A percentile compares a stretch with the other conserved stretches of the same genome.
phyloP scores from a whole-genome alignment of 1,139 yeast species.

The Suhomyces kunorum region DNA sequence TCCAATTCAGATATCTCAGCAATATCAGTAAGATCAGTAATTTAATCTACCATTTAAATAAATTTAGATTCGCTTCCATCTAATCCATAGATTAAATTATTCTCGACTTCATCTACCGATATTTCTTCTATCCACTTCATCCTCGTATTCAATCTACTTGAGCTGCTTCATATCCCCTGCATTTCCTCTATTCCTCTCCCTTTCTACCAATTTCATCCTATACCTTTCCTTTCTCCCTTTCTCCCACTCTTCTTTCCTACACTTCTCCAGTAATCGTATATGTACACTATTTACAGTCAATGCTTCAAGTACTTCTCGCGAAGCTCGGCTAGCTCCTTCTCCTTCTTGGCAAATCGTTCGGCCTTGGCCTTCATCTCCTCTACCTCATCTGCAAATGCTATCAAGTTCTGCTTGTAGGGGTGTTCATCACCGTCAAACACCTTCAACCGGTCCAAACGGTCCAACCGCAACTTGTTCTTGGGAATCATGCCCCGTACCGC shows the following conservation, averaged over 20 bases:
- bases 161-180: neutral
- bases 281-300: constrained; percentile 16
- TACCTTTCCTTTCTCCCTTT: neutral
- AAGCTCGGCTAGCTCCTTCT: constrained; percentile 34
- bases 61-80: no score
- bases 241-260: neutral
- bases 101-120: no score
- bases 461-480: constrained; percentile 78
- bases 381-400: constrained; percentile 85
- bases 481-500: constrained; percentile 98
- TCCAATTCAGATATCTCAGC: no score
- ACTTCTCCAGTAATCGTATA: neutral
- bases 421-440: constrained; percentile 85
- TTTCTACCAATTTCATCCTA: no score
- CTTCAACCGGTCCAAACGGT: constrained; percentile 80
- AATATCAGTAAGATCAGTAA: no score
- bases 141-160: no score
- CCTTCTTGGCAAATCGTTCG: constrained; percentile 40
- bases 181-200: neutral
- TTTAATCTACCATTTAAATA: no score
- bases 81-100: no score
- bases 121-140: no score
- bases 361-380: constrained; percentile 49
- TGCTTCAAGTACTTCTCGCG: constrained; percentile 37
- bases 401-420: constrained; percentile 79